phyloP scores from a whole-genome alignment of 2,329 filamentous ascomycete species.

The Microcera coccophila region DNA sequence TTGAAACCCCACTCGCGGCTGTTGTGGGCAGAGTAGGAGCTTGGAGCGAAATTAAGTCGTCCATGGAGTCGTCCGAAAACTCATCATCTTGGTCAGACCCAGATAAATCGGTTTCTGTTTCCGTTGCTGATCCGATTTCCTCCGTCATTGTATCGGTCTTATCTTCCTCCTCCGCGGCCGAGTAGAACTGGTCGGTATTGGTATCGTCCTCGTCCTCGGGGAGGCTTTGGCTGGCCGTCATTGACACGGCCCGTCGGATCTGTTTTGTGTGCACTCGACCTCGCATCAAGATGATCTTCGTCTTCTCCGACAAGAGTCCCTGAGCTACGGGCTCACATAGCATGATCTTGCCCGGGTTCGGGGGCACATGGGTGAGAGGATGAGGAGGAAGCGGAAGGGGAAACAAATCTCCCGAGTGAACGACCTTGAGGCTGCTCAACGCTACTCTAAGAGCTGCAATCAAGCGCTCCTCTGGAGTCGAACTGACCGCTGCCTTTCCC shows the following conservation, averaged over 20 bases:
- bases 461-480: constrained; percentile 53
- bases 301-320: constrained; percentile 70
- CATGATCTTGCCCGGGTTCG: constrained; percentile 80
- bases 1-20: constrained; percentile 73
- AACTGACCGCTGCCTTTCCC: constrained; percentile 36
- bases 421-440: constrained; percentile 66
- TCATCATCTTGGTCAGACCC: constrained; percentile 65
- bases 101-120: constrained; percentile 61
- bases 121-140: constrained; percentile 55
- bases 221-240: constrained; percentile 33
- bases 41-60: constrained; percentile 88
- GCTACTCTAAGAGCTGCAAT: constrained; percentile 69
- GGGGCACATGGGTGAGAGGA: constrained; percentile 78
- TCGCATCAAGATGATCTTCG: constrained; percentile 76
- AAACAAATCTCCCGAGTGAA: constrained; percentile 79
- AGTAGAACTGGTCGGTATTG: constrained; percentile 77
- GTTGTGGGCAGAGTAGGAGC: constrained; percentile 75
- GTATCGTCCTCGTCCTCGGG: constrained; percentile 72
- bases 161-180: constrained; percentile 82
- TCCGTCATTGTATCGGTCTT: constrained; percentile 56
- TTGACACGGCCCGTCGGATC: constrained; percentile 45
- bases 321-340: constrained; percentile 95
- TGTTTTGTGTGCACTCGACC: constrained; percentile 55
- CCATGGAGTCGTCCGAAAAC: constrained; percentile 84
- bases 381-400: constrained; percentile 76